Evolutionary conservation across 305 asterid species (phyloP), one percentile per base, ranked within the genome.

Genomic region (Fraxinus greggii): DNA sequence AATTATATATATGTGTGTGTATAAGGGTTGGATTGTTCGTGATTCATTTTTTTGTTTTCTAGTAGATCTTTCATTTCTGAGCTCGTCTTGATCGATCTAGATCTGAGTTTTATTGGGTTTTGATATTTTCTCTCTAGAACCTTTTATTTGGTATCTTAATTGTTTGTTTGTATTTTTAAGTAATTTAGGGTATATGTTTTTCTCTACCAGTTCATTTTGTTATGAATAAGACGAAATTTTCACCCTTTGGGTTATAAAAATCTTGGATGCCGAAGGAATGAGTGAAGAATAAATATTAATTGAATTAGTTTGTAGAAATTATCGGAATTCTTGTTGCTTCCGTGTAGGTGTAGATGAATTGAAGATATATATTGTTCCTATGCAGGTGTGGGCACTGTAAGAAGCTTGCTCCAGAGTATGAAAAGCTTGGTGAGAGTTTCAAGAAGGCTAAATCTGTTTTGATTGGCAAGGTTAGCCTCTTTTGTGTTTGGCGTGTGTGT

Each of bases 341-440:
- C 76, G 78, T 78, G 13, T 24, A 4, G 74, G 21, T 73, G 69
- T 76, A 59, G 77, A 79, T 77, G 28, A 74, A 78, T 81, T 79
- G 51, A 67, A 79, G 83, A 73, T 67, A 26, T 61, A 40, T 33
- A 23, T 9, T 26, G 70, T 63, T 82, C 70, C 65, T 80, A 38
- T 81, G 81, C 93, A 95, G 98, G 98, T 95, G 98, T 69, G 97
- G 98, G 35, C 98, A 95, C 89, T 93, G 98, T 87, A 95, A 93
- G 83, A 95, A 95, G 89, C 97, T 95, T 76, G 97, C 98, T 74
- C 98, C 98, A 0, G 98, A 95, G 83, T 95, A 90, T 77, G 98
- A 95, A 83, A 89, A 93, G 89, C 95, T 93, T 4, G 98, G 92
- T 59, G 93, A 93, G 31, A 95, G 94, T 87, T 95, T 95, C 89